Evolutionary conservation across 768 basidiomycete species (phyloP), one percentile per base, ranked within the genome.

Genomic region (Rhodosporidiobolus sp.): DNA sequence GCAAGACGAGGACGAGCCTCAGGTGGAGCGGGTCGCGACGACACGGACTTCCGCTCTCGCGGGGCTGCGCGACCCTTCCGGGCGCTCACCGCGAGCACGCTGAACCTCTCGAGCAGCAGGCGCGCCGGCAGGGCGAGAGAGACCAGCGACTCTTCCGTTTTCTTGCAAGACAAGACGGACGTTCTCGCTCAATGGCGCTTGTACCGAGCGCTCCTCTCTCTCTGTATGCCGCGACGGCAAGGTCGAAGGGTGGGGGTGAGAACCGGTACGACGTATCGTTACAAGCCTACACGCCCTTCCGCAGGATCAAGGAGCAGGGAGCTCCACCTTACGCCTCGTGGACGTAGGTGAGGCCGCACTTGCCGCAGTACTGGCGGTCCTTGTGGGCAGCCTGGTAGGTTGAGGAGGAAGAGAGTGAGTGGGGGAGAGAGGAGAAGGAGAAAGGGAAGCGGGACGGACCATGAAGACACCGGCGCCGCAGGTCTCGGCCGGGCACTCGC

Each of bases 401-500:
- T 11, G 35, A 34, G n/a, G 35, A 2, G 10, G 19, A 34, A 24
- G 22, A 20, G 24, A 24, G 34, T 32, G 32, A 22, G n/a, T 10
- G 20, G 22, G 7, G 16, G 50, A 10, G 46, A 12, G 35, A 24
- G 1, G 50, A 26, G 35, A 8, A 12, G 22, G 26, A 32, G 62
- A 19, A 7, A 24, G 35, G n/a, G 5, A 1, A 43, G n/a, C 12
- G 9, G 0, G 19, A 43, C 58, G 58, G n/a, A 67, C 67, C 95
- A 98, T 98, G 80, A 83, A 83, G 79, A 81, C 80, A 78, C 80
- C 81, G 67, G 82, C 94, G 90, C 80, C 78, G 78, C 75, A 81
- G 49, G 76, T 63, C 59, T 72, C 79, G 63, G 74, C 91, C 82
- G 91, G 85, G 85, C 96, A 99, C 83, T 98, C 95, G 78, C 96